Evolutionary conservation across 129 eudicot species (phyloP).

Genomic region (Rutidosis leptorrhynchoides): DNA sequence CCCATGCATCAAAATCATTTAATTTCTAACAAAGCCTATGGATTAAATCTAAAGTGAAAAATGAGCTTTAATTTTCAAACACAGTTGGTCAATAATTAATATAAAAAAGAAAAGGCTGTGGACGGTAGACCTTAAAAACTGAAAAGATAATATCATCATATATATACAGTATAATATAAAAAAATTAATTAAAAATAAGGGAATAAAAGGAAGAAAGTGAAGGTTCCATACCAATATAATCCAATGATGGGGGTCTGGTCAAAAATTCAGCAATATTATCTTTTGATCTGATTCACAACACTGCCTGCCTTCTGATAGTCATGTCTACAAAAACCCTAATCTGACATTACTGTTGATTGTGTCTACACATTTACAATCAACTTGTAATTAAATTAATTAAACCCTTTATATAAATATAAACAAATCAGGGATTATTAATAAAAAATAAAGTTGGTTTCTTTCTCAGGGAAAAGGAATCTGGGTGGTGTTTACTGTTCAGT

Average conservation of each 20-base stretch:
- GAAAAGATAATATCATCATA: slow-evolving; percentile 14
- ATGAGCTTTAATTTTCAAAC: slow-evolving; percentile 19
- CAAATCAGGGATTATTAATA: background rate
- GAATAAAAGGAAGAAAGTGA: slow-evolving; percentile 35
- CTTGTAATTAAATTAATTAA: slow-evolving; percentile 14
- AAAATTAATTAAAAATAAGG: slow-evolving; percentile 5
- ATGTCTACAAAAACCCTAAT: slow-evolving; percentile 35
- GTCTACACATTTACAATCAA: slow-evolving; percentile 23
- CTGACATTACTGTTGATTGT: slow-evolving; percentile 35
- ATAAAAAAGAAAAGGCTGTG: slow-evolving; percentile 7
- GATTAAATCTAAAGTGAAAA: slow-evolving; percentile 14
- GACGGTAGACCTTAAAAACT: slow-evolving; percentile 9
- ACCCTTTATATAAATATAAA: slow-evolving; percentile 23
- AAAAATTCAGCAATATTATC: slow-evolving; percentile 26
- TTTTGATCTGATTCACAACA: slow-evolving; percentile 29
- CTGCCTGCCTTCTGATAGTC: slow-evolving; percentile 19
- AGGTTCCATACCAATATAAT: slow-evolving; percentile 36
- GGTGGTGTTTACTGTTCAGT: slow-evolving; percentile 25
- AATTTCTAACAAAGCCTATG: slow-evolving; percentile 1
- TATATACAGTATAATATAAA: too few relatives aligned
- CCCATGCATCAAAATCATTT: slow-evolving; percentile 17
- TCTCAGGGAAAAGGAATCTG: slow-evolving; percentile 28
- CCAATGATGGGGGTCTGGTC: slow-evolving; percentile 13
- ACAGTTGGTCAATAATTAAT: slow-evolving; percentile 22
- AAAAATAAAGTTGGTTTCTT: slow-evolving; percentile 11